These are phyloP conservation scores for Malbranchea zuffiana DNA, from an alignment of 2,329 filamentous ascomycete genomes.

Conservation along the genomic window DNA sequence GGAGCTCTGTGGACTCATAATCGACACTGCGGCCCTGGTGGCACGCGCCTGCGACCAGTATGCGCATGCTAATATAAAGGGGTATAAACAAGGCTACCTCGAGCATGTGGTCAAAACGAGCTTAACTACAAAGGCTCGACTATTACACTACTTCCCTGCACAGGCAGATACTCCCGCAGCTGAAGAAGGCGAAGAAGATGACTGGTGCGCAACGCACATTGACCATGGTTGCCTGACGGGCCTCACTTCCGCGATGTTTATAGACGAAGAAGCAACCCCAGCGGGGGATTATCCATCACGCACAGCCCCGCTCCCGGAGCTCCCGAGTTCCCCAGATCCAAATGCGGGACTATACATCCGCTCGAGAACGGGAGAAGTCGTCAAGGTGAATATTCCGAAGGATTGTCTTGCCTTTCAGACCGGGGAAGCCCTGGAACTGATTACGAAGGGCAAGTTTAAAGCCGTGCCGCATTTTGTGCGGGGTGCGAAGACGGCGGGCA, in stretches of 20 bases:
- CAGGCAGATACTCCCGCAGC: constrained; percentile 2
- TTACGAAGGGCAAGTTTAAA: constrained; percentile 82
- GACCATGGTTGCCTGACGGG: constrained; percentile 93
- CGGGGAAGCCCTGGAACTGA: constrained; percentile 79
- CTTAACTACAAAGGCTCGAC: constrained; percentile 76
- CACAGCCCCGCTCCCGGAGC: constrained; percentile 49
- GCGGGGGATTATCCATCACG: constrained; percentile 28
- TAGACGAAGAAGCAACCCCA: constrained; percentile 54
- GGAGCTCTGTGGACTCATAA: constrained; percentile 68
- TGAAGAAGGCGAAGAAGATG: constrained; percentile 47
- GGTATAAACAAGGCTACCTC: constrained; percentile 66
- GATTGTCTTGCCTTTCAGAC: constrained; percentile 96
- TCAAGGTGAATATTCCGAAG: constrained; percentile 84
- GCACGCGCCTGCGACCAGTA: constrained; percentile 83
- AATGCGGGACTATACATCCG: constrained; percentile 87
- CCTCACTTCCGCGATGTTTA: constrained; percentile 89
- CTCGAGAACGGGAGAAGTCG: constrained; percentile 65
- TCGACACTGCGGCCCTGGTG: constrained; percentile 79
- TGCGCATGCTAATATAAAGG: constrained; percentile 64
- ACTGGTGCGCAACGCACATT: constrained; percentile 73
- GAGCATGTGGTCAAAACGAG: constrained; percentile 79
- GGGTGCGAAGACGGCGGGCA: constrained; percentile 52
- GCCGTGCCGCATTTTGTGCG: constrained; percentile 94
- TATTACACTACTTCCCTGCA: constrained; percentile 82
- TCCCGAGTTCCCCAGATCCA: constrained; percentile 67